Conservation (phyloP, 495 filamentous ascomycete species). For the Annulohypoxylon stygium region DNA sequence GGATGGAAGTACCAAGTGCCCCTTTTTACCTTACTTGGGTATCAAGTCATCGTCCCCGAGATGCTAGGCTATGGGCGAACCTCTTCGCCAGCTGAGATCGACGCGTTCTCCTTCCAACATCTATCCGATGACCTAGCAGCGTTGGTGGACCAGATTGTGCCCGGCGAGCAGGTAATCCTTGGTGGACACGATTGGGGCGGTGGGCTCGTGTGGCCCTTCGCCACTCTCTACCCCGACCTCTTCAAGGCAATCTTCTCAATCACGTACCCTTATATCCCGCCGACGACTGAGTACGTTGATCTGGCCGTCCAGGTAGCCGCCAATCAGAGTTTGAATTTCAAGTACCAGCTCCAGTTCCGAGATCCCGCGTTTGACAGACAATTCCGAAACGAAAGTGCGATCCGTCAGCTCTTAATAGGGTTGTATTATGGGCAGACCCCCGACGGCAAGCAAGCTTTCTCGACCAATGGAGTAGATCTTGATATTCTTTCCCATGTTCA, state of each 20-base stretch:
- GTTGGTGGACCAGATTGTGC: conserved; percentile 50
- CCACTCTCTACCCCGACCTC: conserved; percentile 78
- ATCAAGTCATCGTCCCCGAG: conserved; percentile 79
- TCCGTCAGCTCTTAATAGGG: conserved; percentile 20
- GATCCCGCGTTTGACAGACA: conserved; percentile 14
- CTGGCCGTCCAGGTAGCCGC: conserved; percentile 22
- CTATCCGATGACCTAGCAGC: conserved; percentile 75
- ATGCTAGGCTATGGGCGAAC: conserved; percentile 83
- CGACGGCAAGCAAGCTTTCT: conserved; percentile 7
- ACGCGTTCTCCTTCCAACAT: conserved; percentile 75
- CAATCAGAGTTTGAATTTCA: conserved; percentile 12
- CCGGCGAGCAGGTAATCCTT: conserved; percentile 60
- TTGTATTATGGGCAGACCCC: not conserved
- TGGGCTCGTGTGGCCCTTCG: conserved; percentile 67
- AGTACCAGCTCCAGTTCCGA: conserved; percentile 25
- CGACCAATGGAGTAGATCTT: conserved; percentile 13
- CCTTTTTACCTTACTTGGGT: conserved; percentile 70
- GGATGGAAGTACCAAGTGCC: conserved; percentile 88
- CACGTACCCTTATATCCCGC: conserved; percentile 11
- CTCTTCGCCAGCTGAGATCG: conserved; percentile 66
- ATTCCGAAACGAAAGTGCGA: conserved; percentile 1
- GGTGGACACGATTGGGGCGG: conserved; percentile 88
- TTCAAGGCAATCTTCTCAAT: conserved; percentile 62
- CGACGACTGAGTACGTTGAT: conserved; percentile 22
- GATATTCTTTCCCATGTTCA: conserved; percentile 8